Percentiles rank a stretch among this genome's conserved stretches.
These are phyloP conservation scores for Cladophialophora psammophila DNA, from an alignment of 2,329 filamentous ascomycete species.

Conservation along the genomic window DNA sequence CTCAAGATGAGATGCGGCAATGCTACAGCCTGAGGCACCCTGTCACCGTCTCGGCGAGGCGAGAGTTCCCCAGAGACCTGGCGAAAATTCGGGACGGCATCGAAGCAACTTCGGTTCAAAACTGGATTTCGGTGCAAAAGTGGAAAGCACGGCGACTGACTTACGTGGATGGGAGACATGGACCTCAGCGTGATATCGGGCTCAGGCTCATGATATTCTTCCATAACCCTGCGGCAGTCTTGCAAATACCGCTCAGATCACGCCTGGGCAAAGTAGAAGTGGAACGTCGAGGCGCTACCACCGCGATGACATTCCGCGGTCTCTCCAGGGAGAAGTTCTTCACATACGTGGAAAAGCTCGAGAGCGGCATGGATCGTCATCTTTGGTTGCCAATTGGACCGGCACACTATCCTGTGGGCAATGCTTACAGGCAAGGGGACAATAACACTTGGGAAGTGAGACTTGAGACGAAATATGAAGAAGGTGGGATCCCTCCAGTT, in stretches of 20 bases:
- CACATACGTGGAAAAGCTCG: constrained; percentile 1
- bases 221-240: background rate
- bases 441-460: constrained; percentile 7
- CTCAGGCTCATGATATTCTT: constrained; percentile 7
- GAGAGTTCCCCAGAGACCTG: background rate
- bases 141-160: background rate
- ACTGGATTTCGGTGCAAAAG: background rate
- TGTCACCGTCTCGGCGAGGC: background rate
- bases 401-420: constrained; percentile 1
- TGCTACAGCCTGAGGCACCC: constrained; percentile 7
- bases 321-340: constrained; percentile 7
- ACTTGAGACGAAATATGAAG: constrained; percentile 1
- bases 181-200: background rate
- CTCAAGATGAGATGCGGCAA: constrained; percentile 1
- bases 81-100: background rate
- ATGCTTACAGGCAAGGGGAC: background rate
- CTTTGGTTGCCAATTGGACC: background rate
- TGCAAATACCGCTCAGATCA: constrained; percentile 1
- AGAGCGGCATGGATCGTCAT: background rate
- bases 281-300: background rate
- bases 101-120: background rate
- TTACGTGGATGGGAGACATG: background rate
- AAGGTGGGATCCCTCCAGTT: background rate
- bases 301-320: constrained; percentile 2
- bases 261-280: constrained; percentile 4